Conservation (phyloP, 192 early-diverging fungal genomes). For the Piromyces sp. region DNA sequence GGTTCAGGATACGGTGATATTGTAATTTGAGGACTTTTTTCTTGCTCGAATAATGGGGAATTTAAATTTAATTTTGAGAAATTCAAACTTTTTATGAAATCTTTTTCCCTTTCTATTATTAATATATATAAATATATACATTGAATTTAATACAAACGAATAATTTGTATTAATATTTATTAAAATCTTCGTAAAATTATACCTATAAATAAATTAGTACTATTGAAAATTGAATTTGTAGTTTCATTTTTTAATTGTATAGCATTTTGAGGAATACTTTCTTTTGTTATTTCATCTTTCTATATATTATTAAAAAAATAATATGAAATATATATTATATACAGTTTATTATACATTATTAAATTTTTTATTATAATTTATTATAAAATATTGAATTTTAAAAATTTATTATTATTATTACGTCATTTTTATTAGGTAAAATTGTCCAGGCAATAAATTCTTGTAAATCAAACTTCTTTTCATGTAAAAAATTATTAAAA, state of each 20-base stretch:
- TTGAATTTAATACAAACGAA: no score
- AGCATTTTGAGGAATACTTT: neutral
- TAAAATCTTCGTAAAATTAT: no score
- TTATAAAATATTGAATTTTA: no score
- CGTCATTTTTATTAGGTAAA: neutral
- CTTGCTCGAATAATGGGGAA: neutral
- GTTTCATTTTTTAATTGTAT: neutral
- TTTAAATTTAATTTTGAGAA: neutral
- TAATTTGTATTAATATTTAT: no score
- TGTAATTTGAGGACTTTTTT: neutral
- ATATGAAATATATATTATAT: no score
- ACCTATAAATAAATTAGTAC: neutral
- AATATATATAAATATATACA: no score
- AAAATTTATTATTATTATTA: no score
- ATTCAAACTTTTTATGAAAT: neutral
- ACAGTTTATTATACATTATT: no score
- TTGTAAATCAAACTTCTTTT: slow-evolving; percentile 1
- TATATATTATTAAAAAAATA: neutral
- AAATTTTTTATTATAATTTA: no score
- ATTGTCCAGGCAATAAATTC: neutral
- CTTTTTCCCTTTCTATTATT: neutral
- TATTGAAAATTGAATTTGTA: neutral
- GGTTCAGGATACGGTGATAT: neutral
- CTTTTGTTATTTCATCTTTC: neutral
- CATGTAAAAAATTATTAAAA: slow-evolving; percentile 26